These are phyloP conservation scores for Metarhizium anisopliae DNA, from an alignment of 2,329 filamentous ascomycete genomes.

Conservation along the genomic window DNA sequence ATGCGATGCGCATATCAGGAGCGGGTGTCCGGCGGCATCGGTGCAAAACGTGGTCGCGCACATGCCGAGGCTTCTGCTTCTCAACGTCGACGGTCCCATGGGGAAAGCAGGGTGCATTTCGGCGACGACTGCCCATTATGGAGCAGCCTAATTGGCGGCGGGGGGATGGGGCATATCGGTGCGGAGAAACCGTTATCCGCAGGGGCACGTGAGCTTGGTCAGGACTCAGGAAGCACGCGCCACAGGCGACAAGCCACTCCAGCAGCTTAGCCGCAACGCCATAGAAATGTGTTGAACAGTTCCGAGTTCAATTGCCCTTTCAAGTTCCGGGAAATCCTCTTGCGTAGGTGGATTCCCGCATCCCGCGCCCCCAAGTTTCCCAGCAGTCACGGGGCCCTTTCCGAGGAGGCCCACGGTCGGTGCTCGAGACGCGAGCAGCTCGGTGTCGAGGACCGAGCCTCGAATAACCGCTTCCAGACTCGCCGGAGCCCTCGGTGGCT, in stretches of 20 bases:
- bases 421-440: neutral
- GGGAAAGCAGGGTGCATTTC: neutral
- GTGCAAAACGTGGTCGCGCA: neutral
- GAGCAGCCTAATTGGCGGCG: neutral
- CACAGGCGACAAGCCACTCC: neutral
- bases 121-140: neutral
- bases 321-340: conserved; percentile 26
- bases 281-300: too few species aligned
- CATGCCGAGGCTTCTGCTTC: conserved; percentile 2
- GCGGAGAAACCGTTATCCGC: conserved; percentile 1
- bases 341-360: conserved; percentile 7
- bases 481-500: too few species aligned
- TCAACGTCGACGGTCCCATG: neutral
- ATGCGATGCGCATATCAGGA: neutral
- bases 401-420: neutral
- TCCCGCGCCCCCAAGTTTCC: neutral
- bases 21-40: neutral
- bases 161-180: neutral
- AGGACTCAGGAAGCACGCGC: neutral
- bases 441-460: conserved; percentile 1
- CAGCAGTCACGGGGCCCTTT: neutral
- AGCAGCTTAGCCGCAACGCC: too few species aligned
- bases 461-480: neutral
- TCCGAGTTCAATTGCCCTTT: too few species aligned
- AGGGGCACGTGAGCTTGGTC: neutral